Evolutionary conservation across 169 alveolate genomes (phyloP), one percentile per base, ranked within the genome.

Genomic region (Plasmodium inui): DNA sequence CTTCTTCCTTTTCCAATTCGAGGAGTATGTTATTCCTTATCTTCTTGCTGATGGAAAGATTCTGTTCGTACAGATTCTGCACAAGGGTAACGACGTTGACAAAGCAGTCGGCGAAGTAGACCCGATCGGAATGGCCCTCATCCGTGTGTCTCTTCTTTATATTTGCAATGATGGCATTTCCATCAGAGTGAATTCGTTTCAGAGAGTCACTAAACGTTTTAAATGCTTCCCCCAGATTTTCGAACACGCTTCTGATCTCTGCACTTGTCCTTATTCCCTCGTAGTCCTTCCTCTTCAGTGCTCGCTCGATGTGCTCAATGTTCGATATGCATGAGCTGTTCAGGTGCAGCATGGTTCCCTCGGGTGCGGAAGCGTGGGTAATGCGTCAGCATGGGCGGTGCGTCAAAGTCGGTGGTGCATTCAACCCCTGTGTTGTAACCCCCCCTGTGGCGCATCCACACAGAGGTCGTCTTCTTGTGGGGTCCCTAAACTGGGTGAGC

Each of bases 261-360:
- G 72, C 30, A 72, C 74, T 91, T 91, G 74, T 57, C 76, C 81
- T 72, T 81, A 91, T 72, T 7, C 95, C 92, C n/a, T 82, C 39
- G 73, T 74, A 91, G 37, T 91, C 95, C 30, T 82, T 91, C n/a
- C 26, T 76, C 67, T 81, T 91, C 39, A 91, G 76, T 22, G 74
- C 74, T 32, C 41, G 39, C 39, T 80, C 92, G 53, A 91, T 82
- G 76, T 91, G 74, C 41, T 91, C 92, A 53, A 91, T 71, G 34
- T 91, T 85, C 30, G 92, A 71, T 53, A 91, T 71, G 9, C 85
- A 67, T 6, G 89, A 70, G 53, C 82, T 91, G 55, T 91, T 61
- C 57, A 91, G 83, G 30, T 91, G 95, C 70, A 91, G 82, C 95
- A 91, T 91, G 71, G 57, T 91, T 80, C 30, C 46, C 30, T 41